phyloP scores from a whole-genome alignment of 768 basidiomycete genomes.

The Steccherinum ochraceum region DNA sequence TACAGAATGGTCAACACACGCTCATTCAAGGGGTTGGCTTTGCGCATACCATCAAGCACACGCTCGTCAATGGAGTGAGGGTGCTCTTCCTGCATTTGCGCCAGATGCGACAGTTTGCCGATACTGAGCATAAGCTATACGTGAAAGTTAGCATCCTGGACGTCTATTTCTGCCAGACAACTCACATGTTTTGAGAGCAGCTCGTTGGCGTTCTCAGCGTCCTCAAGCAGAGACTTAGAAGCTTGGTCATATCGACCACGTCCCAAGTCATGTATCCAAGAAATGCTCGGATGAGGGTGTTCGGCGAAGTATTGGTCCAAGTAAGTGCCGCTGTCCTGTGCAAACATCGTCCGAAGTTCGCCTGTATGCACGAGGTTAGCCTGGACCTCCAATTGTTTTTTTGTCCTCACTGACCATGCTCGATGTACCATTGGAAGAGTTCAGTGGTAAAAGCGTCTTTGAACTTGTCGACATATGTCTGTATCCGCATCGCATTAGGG shows the following conservation, averaged over 20 bases:
- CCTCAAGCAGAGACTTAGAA: constrained; percentile 54
- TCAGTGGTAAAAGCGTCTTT: constrained; percentile 82
- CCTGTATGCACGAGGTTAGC: constrained; percentile 41
- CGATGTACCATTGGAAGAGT: constrained; percentile 90
- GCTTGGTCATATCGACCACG: constrained; percentile 61
- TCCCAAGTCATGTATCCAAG: constrained; percentile 87
- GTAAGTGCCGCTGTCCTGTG: constrained; percentile 60
- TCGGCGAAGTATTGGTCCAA: constrained; percentile 70
- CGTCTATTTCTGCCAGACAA: neutral
- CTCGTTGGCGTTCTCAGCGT: constrained; percentile 48
- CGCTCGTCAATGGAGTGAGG: constrained; percentile 37
- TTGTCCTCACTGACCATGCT: constrained; percentile 76
- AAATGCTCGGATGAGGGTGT: constrained; percentile 51
- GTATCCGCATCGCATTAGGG: constrained; percentile 55
- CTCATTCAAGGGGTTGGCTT: neutral
- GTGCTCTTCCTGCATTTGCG: constrained; percentile 45
- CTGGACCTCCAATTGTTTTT: too few relatives aligned
- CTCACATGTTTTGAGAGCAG: constrained; percentile 76
- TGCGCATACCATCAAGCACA: constrained; percentile 47
- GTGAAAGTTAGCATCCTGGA: constrained; percentile 8
- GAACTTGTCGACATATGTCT: constrained; percentile 70
- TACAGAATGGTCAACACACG: constrained; percentile 26
- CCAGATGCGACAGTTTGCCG: constrained; percentile 80
- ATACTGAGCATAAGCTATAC: constrained; percentile 83
- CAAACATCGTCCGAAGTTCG: constrained; percentile 77